Percentiles rank a stretch among this genome's conserved stretches.
phyloP scores from a whole-genome alignment of 1,284 basidiomycete species.

The Fomitiporia mediterranea region DNA sequence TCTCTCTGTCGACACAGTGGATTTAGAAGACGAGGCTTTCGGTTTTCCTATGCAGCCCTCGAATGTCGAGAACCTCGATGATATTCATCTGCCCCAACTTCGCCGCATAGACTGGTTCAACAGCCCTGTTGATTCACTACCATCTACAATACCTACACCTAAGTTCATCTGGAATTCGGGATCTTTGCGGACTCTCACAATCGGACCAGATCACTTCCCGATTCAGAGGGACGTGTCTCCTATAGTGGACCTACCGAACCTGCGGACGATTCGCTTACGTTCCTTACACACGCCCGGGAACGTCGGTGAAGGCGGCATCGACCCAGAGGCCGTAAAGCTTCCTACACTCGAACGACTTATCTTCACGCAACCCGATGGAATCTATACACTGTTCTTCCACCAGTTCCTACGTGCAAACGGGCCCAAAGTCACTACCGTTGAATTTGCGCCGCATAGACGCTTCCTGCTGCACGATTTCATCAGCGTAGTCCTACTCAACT shows the following conservation, averaged over 20 bases:
- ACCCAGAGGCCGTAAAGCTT: conserved; percentile 3
- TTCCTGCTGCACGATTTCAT: background rate
- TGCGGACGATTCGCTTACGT: conserved; percentile 3
- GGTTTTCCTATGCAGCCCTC: background rate
- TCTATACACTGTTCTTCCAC: conserved; percentile 8
- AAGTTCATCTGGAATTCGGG: conserved; percentile 1
- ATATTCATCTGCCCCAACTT: background rate
- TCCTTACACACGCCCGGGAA: conserved; percentile 2
- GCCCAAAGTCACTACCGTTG: background rate
- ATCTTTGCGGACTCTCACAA: background rate
- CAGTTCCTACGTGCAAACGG: background rate
- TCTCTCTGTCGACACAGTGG: background rate
- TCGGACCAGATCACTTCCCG: conserved; percentile 13
- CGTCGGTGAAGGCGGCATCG: background rate
- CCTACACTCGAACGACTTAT: conserved; percentile 3
- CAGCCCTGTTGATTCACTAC: background rate
- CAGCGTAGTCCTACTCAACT: conserved; percentile 1
- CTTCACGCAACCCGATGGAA: background rate
- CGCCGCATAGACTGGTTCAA: background rate
- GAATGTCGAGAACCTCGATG: background rate
- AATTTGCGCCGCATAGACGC: background rate
- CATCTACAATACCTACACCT: background rate
- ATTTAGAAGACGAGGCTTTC: background rate
- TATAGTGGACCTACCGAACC: conserved; percentile 2
- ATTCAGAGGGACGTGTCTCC: background rate